Conservation (phyloP, 441 rosid genomes). For the Corymbia citriodora region DNA sequence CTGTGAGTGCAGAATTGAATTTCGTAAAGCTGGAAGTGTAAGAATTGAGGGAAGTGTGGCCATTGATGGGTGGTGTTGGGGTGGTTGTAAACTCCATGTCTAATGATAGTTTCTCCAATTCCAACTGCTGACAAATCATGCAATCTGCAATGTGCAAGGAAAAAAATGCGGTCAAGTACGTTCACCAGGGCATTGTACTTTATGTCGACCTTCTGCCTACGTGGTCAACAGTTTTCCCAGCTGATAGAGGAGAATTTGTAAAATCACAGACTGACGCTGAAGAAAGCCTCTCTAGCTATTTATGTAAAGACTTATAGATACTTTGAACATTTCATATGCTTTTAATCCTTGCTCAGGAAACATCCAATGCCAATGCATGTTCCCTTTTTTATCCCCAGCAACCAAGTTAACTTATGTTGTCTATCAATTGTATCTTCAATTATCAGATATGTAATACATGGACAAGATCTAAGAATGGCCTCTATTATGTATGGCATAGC, state of each 20-base stretch:
- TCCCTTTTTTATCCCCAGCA: not conserved
- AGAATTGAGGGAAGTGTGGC: not conserved
- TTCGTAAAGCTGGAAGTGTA: slow-evolving; percentile 72
- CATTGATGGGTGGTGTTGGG: not conserved
- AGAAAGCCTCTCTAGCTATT: not conserved
- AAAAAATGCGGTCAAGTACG: not conserved
- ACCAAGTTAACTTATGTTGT: not conserved
- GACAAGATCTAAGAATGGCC: not conserved
- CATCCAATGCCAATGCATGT: not conserved
- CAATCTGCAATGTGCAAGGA: not conserved
- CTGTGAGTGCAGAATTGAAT: slow-evolving; percentile 87
- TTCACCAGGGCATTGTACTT: not conserved
- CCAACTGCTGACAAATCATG: not conserved
- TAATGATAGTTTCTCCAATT: not conserved
- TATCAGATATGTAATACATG: not conserved
- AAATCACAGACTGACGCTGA: not conserved
- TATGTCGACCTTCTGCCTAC: not conserved
- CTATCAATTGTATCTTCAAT: not conserved
- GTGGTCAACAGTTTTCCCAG: not conserved
- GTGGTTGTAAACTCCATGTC: not conserved
- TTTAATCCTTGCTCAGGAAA: not conserved
- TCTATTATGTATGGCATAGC: not conserved
- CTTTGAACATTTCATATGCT: not conserved
- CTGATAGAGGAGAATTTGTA: not conserved
- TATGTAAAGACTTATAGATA: not conserved